phyloP scores from a whole-genome alignment of 2,329 filamentous ascomycete genomes.

The Nothophaeocryptopus gaeumannii region DNA sequence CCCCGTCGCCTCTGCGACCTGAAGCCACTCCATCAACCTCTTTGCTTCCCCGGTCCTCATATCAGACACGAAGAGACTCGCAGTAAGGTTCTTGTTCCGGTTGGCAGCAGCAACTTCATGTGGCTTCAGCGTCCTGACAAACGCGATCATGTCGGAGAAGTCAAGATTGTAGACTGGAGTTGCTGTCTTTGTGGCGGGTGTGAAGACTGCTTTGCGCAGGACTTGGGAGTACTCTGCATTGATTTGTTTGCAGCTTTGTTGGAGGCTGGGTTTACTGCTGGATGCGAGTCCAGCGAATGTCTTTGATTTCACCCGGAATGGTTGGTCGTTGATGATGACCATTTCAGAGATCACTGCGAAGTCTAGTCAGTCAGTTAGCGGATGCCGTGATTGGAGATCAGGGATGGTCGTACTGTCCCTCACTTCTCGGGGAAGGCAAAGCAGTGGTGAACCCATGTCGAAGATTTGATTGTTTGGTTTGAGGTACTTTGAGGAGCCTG shows the following conservation, averaged over 20 bases:
- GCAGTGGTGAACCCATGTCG: conserved; percentile 19
- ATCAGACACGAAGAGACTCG: conserved; percentile 8
- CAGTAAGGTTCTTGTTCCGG: conserved; percentile 15
- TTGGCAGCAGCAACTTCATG: conserved; percentile 17
- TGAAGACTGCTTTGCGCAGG: conserved; percentile 20
- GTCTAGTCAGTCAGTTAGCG: conserved; percentile 1
- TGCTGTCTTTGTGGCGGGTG: conserved; percentile 12
- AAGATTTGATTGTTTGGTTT: not conserved
- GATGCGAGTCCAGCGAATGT: not conserved
- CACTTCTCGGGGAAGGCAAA: conserved; percentile 20
- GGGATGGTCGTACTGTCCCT: conserved; percentile 16
- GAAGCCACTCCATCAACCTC: conserved; percentile 15
- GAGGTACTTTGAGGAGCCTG: not conserved
- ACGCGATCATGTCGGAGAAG: conserved; percentile 16
- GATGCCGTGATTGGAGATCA: not conserved
- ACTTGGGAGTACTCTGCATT: conserved; percentile 17
- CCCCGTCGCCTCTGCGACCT: conserved; percentile 4
- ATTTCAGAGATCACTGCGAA: conserved; percentile 18
- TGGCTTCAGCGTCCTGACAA: conserved; percentile 12
- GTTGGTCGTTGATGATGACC: conserved; percentile 19
- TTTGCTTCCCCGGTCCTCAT: not conserved
- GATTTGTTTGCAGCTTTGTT: conserved; percentile 17
- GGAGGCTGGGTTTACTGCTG: conserved; percentile 4
- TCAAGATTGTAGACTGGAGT: conserved; percentile 21
- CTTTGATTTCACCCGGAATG: conserved; percentile 14